Evolutionary conservation across 73 alveolate genomes (phyloP).

Genomic region (Paramecium octaurelia): DNA sequence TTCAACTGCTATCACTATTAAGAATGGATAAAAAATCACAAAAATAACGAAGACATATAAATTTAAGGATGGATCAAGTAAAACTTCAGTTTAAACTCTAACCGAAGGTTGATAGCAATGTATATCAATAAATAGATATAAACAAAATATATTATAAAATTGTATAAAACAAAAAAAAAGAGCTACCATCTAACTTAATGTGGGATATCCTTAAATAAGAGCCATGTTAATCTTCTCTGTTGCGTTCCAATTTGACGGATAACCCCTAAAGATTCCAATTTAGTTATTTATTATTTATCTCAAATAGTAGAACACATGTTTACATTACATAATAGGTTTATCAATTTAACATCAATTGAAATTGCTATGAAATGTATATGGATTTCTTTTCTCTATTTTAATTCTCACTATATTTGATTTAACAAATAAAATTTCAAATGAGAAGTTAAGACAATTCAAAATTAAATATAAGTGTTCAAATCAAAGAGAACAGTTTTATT

Average conservation of each 20-base stretch:
- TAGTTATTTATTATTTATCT: neutral
- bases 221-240: conserved; percentile 99
- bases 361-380: neutral
- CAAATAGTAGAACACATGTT: neutral
- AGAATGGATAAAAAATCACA: neutral
- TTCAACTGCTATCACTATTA: neutral
- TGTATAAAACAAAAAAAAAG: neutral
- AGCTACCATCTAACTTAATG: conserved; percentile 67
- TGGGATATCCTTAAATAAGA: conserved; percentile 99
- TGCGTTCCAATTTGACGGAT: conserved; percentile 97
- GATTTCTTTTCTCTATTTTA: neutral
- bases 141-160: neutral
- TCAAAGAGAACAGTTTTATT: neutral
- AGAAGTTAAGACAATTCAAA: conserved; percentile 29
- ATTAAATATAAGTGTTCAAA: neutral
- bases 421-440: conserved; percentile 11
- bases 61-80: neutral
- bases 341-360: neutral
- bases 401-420: neutral
- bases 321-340: neutral
- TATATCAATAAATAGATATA: neutral
- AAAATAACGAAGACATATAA: neutral
- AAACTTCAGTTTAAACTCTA: neutral
- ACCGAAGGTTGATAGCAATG: neutral
- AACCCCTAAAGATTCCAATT: conserved; percentile 54